Evolutionary conservation across 2,329 filamentous ascomycete species (phyloP).

Genomic region (Sphaerulina vaccinii): DNA sequence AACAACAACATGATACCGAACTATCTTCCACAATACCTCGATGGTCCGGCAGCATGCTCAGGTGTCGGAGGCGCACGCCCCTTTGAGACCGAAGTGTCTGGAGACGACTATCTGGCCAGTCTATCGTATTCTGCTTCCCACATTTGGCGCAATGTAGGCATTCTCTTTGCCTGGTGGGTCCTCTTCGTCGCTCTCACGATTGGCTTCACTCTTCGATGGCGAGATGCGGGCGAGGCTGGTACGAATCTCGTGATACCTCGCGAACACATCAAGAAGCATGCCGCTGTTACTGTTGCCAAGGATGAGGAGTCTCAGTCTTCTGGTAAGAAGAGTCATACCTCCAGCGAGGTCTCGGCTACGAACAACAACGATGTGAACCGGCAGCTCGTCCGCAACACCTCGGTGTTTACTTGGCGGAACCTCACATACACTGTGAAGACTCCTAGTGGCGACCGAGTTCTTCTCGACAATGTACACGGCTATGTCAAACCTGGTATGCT

Average conservation of each 20-base stretch:
- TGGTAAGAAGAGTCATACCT: conserved; percentile 9
- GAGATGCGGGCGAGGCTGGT: conserved; percentile 39
- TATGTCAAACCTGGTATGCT: conserved; percentile 75
- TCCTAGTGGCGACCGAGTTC: conserved; percentile 43
- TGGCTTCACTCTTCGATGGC: conserved; percentile 58
- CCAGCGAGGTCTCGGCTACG: no score
- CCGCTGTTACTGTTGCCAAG: conserved; percentile 22
- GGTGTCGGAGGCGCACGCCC: conserved; percentile 52
- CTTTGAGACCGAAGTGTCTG: conserved; percentile 60
- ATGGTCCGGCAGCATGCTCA: conserved; percentile 42
- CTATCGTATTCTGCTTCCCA: conserved; percentile 48
- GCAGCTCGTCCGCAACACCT: conserved; percentile 61
- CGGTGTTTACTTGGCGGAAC: conserved; percentile 79
- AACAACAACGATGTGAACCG: conserved; percentile 20
- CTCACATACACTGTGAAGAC: conserved; percentile 72
- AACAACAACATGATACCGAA: conserved; percentile 48
- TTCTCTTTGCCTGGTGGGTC: conserved; percentile 64
- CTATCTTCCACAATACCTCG: conserved; percentile 35
- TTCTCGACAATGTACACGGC: conserved; percentile 64
- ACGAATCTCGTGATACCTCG: conserved; percentile 60
- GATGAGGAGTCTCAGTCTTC: conserved; percentile 18
- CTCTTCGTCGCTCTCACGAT: conserved; percentile 61
- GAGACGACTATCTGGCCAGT: conserved; percentile 59
- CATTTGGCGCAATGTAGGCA: conserved; percentile 62
- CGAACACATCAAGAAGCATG: conserved; percentile 50